These are phyloP conservation scores for Fomitopsis serialis DNA, from an alignment of 768 basidiomycete genomes.

Conservation along the genomic window DNA sequence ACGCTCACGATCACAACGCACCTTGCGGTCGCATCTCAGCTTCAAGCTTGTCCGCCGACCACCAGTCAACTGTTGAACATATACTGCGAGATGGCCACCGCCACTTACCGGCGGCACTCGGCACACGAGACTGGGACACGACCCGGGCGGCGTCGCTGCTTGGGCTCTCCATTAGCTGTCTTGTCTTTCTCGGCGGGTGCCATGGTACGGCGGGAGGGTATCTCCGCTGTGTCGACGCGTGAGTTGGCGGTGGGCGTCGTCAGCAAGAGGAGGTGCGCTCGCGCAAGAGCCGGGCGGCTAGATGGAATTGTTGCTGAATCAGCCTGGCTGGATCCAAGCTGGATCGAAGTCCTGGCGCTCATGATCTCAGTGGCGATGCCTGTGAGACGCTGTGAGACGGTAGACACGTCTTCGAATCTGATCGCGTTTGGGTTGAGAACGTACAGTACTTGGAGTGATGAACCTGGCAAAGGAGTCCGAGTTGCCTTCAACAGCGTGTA, in stretches of 20 bases:
- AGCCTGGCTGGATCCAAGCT: neutral
- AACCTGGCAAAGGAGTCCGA: no score
- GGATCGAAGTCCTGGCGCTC: no score
- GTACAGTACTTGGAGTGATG: no score
- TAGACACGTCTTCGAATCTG: no score
- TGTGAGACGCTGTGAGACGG: no score
- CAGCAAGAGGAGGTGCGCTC: neutral
- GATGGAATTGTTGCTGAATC: neutral
- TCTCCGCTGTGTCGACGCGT: neutral
- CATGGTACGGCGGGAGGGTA: neutral
- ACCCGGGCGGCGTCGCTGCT: constrained; percentile 42
- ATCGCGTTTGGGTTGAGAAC: no score
- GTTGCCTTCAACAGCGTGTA: no score
- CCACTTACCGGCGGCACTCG: constrained; percentile 26
- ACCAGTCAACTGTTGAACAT: neutral
- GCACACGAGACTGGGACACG: constrained; percentile 39
- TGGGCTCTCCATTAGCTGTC: constrained; percentile 18
- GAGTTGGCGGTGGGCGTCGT: neutral
- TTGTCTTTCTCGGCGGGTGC: constrained; percentile 11
- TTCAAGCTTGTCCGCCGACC: constrained; percentile 20
- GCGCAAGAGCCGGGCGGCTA: no score
- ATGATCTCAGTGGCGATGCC: no score
- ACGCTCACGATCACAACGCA: constrained; percentile 3
- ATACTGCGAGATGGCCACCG: neutral
- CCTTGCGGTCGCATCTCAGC: constrained; percentile 29